A percentile compares a stretch with the other conserved stretches of the same genome.
phyloP scores from a whole-genome alignment of 331 rosid genomes.

The Malus hybrid region DNA sequence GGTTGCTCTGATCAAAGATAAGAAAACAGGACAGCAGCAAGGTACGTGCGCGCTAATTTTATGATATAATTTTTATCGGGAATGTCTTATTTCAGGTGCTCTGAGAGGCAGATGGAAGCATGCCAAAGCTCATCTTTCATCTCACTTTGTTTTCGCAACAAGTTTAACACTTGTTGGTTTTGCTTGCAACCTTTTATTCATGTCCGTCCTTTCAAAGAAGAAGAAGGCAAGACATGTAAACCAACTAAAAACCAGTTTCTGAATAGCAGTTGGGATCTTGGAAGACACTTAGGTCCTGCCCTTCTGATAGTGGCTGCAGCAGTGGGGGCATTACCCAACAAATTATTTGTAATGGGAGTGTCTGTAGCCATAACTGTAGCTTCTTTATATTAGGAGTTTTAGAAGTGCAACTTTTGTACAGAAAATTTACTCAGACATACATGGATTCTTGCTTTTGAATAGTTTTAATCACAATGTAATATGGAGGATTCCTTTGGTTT shows the following conservation, averaged over 20 bases:
- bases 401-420: conserved; percentile 49
- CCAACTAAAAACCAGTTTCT: conserved; percentile 51
- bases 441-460: conserved; percentile 35
- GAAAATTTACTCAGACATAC: conserved; percentile 35
- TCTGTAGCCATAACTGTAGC: conserved; percentile 46
- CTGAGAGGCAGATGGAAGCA: conserved; percentile 82
- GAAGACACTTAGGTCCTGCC: conserved; percentile 73
- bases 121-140: conserved; percentile 58
- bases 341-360: conserved; percentile 48
- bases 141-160: conserved; percentile 78
- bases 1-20: conserved; percentile 89
- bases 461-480: conserved; percentile 51
- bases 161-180: conserved; percentile 80
- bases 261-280: conserved; percentile 59
- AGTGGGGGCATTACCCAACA: conserved; percentile 43
- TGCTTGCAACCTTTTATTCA: conserved; percentile 51
- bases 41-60: conserved; percentile 47
- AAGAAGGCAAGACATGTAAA: conserved; percentile 49
- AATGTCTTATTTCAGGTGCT: conserved; percentile 72
- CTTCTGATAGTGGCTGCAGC: conserved; percentile 57
- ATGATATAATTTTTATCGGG: conserved; percentile 34
- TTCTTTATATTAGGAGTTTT: conserved; percentile 37
- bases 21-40: conserved; percentile 92
- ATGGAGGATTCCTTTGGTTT: conserved; percentile 27
- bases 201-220: conserved; percentile 53